These are phyloP conservation scores for Vanrija sp. DNA, from an alignment of 1,284 basidiomycete genomes.

Conservation along the genomic window DNA sequence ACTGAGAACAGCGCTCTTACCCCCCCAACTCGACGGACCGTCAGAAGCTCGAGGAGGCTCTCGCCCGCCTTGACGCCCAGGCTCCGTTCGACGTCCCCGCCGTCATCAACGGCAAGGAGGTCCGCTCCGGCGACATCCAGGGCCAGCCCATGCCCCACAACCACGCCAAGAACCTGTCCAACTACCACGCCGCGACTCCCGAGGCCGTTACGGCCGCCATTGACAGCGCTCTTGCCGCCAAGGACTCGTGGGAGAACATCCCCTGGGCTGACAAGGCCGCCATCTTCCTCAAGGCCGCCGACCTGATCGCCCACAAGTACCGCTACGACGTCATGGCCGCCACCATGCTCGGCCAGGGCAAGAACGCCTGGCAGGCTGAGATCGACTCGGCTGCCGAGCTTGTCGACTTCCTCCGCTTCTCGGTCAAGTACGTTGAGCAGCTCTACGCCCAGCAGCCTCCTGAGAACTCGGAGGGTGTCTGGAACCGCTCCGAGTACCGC, in stretches of 20 bases:
- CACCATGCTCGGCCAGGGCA: slow-evolving; percentile 97
- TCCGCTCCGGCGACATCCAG: slow-evolving; percentile 76
- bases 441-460: slow-evolving; percentile 86
- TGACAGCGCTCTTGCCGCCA: slow-evolving; percentile 80
- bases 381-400: slow-evolving; percentile 98
- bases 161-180: slow-evolving; percentile 74
- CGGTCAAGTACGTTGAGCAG: slow-evolving; percentile 94
- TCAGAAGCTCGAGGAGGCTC: slow-evolving; percentile 65
- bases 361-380: slow-evolving; percentile 99
- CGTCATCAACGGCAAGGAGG: slow-evolving; percentile 82
- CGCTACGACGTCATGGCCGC: slow-evolving; percentile 92
- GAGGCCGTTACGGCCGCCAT: slow-evolving; percentile 76
- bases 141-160: slow-evolving; percentile 80
- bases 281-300: slow-evolving; percentile 96
- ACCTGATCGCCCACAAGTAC: slow-evolving; percentile 90
- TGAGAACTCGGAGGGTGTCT: slow-evolving; percentile 78
- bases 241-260: slow-evolving; percentile 83
- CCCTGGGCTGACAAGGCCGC: slow-evolving; percentile 96
- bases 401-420: slow-evolving; percentile 92
- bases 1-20: slow-evolving; percentile 57
- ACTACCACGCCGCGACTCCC: slow-evolving; percentile 83
- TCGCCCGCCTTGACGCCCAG: slow-evolving; percentile 74
- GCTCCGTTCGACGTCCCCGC: slow-evolving; percentile 89
- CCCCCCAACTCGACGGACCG: slow-evolving; percentile 77
- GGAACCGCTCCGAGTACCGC: slow-evolving; percentile 97